Base-by-base conservation (phyloP, 768 basidiomycete genomes). In the Gloeopeniophorella convolvens region DNA sequence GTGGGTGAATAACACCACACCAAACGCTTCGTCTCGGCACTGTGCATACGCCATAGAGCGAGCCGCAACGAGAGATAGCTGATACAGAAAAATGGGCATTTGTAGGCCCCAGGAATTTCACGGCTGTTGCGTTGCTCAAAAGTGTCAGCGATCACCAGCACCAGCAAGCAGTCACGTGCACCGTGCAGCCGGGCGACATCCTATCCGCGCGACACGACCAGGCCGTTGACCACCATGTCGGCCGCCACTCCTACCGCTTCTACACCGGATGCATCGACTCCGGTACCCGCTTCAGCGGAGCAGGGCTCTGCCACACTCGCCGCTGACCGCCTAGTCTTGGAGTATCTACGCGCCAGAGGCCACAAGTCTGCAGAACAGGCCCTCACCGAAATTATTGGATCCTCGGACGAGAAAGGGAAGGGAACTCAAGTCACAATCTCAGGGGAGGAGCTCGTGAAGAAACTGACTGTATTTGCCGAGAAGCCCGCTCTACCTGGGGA, bases 401-500 rank as follows among this genome's bases (percentile, higher is more conserved):
- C 56, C 16, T 43, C 59, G n/a, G 59, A 72, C 7, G 73, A 69
- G 42, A 59, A 64, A 44, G 66, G 63, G 42, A 72, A 70, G 50
- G 48, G 54, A 26, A 64, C 69, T 3, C 63, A 60, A 15, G 27
- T 50, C 16, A 62, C 63, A 9, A 60, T 73, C 32, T 68, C 73
- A 11, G 72, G 59, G 65, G 84, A 65, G 68, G 85, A 67, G 62
- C 78, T 65, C 57, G 76, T 61, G 68, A 82, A 71, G 68, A 74
- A 54, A 61, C 79, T 74, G 10, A 80, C 85, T 18, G 78, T 85
- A 1, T 85, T 79, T 60, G 76, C 80, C n/a, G 77, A 82, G 59
- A 85, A 83, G 60, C 74, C 82, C 20, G 73, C 79, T 0, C 73
- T 75, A 28, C 77, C 81, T 2, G 80, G 83, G 9, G 83, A 87